These are phyloP conservation scores for Colletotrichum shisoi DNA, from an alignment of 2,329 filamentous ascomycete species.

Conservation along the genomic window DNA sequence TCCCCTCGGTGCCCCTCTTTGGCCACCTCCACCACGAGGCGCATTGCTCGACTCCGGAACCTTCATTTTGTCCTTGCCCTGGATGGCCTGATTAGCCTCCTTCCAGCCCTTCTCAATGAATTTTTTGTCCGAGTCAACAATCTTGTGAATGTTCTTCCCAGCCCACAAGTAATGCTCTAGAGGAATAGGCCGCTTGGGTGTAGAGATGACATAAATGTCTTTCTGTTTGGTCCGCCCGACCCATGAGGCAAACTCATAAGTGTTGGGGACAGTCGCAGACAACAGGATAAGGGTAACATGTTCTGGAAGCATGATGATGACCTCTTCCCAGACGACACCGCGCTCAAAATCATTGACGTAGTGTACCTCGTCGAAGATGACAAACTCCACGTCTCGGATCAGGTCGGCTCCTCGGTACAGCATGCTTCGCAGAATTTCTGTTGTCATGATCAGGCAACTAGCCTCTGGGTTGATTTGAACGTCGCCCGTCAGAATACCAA, in stretches of 20 bases:
- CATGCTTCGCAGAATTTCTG: conserved; percentile 97
- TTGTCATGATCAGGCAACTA: conserved; percentile 99
- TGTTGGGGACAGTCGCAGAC: conserved; percentile 96
- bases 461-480: conserved; percentile 98
- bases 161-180: conserved; percentile 97
- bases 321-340: conserved; percentile 98
- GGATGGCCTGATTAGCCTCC: conserved; percentile 82
- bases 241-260: conserved; percentile 97
- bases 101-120: conserved; percentile 96
- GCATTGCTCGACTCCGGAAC: conserved; percentile 51
- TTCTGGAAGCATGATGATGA: conserved; percentile 98
- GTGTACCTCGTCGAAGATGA: conserved; percentile 98
- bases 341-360: conserved; percentile 97
- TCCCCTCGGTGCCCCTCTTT: conserved; percentile 49
- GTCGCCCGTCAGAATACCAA: conserved; percentile 95
- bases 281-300: conserved; percentile 95
- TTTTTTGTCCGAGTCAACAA: conserved; percentile 89
- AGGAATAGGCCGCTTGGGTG: conserved; percentile 91
- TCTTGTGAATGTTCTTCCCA: conserved; percentile 89
- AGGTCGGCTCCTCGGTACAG: conserved; percentile 94
- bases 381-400: conserved; percentile 96
- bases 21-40: conserved; percentile 47
- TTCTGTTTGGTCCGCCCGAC: conserved; percentile 98
- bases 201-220: conserved; percentile 98
- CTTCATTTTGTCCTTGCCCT: conserved; percentile 80